These are phyloP conservation scores for Lipomyces orientalis DNA, from an alignment of 805 yeast species.

Conservation along the genomic window DNA sequence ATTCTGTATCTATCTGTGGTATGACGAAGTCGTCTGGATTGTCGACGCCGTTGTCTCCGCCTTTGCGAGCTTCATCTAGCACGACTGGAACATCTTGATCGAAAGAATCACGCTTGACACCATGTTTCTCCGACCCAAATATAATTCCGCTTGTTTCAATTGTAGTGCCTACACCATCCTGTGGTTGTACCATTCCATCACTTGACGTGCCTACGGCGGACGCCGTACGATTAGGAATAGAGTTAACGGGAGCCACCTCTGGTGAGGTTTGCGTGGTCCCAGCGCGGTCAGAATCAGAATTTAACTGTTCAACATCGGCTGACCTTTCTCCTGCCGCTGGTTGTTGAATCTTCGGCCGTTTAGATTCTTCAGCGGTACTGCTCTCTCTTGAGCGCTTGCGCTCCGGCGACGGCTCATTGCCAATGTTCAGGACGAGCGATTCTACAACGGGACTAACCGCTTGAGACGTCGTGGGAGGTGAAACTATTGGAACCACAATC, in stretches of 20 bases:
- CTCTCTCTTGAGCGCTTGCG: conserved; percentile 3
- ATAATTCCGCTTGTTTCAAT: background rate
- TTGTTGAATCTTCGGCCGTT: conserved; percentile 16
- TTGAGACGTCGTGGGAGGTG: background rate
- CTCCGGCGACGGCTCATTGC: background rate
- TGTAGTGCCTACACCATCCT: background rate
- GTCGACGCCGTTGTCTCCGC: conserved; percentile 21
- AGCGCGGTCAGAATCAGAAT: background rate
- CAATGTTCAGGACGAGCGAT: background rate
- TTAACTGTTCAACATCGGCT: background rate
- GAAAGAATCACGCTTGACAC: background rate
- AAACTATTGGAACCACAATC: background rate
- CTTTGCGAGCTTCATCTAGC: background rate
- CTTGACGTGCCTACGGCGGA: background rate
- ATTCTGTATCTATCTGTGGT: conserved; percentile 25
- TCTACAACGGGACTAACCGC: background rate
- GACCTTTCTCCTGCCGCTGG: conserved; percentile 5
- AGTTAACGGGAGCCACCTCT: background rate
- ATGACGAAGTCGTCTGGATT: conserved; percentile 36
- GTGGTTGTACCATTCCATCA: background rate
- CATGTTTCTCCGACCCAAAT: background rate
- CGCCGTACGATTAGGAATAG: background rate
- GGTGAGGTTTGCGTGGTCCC: background rate
- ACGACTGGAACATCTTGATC: background rate
- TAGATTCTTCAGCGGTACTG: background rate